These are phyloP conservation scores for Phaffia australis DNA, from an alignment of 768 basidiomycete species.

Conservation along the genomic window DNA sequence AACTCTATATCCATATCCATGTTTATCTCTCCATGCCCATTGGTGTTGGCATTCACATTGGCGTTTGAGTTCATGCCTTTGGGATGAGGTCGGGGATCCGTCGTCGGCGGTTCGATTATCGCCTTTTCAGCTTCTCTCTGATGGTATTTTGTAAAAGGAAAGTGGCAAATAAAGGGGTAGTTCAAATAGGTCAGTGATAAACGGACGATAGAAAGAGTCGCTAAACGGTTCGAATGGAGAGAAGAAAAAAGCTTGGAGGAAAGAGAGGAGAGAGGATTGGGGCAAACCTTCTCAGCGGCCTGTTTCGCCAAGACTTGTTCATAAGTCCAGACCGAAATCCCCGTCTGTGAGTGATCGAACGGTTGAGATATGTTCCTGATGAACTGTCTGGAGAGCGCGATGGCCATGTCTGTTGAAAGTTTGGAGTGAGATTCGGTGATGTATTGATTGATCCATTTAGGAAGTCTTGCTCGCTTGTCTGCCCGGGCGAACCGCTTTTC, in stretches of 20 bases:
- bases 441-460: constrained; percentile 98
- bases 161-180: no score
- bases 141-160: background rate
- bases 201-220: no score
- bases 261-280: background rate
- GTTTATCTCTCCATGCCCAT: no score
- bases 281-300: constrained; percentile 44
- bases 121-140: constrained; percentile 6
- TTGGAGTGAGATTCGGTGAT: constrained; percentile 98
- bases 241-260: background rate
- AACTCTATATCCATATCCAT: no score
- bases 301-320: constrained; percentile 74
- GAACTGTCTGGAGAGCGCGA: constrained; percentile 87
- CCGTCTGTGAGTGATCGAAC: constrained; percentile 89
- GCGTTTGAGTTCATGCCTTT: no score
- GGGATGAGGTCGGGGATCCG: background rate
- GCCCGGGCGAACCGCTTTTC: constrained; percentile 35
- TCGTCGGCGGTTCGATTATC: constrained; percentile 1
- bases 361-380: constrained; percentile 99
- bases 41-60: no score
- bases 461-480: constrained; percentile 69
- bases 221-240: no score
- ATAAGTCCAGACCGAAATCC: constrained; percentile 86
- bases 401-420: constrained; percentile 93
- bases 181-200: no score